These are phyloP conservation scores for Pyrenochaeta sp. DNA, from an alignment of 2,329 filamentous ascomycete genomes.

Conservation along the genomic window DNA sequence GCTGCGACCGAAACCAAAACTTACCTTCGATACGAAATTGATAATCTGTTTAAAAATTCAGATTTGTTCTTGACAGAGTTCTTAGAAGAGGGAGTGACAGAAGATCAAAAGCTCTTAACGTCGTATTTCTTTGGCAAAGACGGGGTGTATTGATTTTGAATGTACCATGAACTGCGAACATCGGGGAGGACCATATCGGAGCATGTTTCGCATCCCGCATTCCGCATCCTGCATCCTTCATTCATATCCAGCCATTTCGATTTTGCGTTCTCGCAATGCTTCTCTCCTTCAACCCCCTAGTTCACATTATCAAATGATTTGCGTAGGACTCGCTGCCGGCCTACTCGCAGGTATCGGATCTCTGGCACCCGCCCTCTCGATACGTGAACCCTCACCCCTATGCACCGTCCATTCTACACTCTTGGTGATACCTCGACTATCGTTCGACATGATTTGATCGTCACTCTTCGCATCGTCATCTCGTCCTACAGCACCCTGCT, in stretches of 20 bases:
- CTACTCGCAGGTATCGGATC: constrained; percentile 3
- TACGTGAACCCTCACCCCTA: constrained; percentile 3
- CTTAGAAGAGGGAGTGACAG: too few species aligned
- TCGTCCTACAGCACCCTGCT: constrained; percentile 8
- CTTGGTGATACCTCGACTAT: constrained; percentile 24
- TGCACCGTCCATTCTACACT: constrained; percentile 31
- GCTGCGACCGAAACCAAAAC: constrained; percentile 2
- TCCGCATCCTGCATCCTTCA: too few species aligned
- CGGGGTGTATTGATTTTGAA: too few species aligned
- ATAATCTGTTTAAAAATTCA: too few species aligned
- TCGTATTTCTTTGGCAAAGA: too few species aligned
- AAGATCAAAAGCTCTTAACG: too few species aligned
- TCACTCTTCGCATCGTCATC: constrained; percentile 26
- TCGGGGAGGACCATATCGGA: too few species aligned
- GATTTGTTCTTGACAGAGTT: too few species aligned
- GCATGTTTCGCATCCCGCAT: too few species aligned
- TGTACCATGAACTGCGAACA: too few species aligned
- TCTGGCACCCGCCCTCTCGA: constrained; percentile 1
- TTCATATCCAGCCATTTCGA: not conserved
- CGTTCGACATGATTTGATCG: constrained; percentile 22
- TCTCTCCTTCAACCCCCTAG: too few species aligned
- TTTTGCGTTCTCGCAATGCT: not conserved
- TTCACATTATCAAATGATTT: constrained; percentile 15
- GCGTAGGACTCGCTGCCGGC: constrained; percentile 11
- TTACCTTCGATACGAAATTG: too few species aligned